These are phyloP conservation scores for Cladophialophora exuberans DNA, from an alignment of 2,329 filamentous ascomycete genomes.

Conservation along the genomic window DNA sequence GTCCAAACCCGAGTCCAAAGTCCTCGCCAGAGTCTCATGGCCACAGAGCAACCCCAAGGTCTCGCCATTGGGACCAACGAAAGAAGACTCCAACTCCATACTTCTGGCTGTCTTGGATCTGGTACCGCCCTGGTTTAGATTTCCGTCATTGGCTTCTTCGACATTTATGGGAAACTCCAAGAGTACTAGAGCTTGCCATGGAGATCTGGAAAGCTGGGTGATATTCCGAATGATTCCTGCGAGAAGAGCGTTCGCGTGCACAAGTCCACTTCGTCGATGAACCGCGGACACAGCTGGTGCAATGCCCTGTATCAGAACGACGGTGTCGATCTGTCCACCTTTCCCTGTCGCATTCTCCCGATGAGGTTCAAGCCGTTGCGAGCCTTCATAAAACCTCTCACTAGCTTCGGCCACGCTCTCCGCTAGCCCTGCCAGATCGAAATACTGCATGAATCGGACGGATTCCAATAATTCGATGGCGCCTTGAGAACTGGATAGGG, in stretches of 20 bases:
- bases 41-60: constrained; percentile 16
- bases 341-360: background rate
- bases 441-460: constrained; percentile 28
- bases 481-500: constrained; percentile 6
- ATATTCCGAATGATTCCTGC: constrained; percentile 18
- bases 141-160: background rate
- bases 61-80: constrained; percentile 15
- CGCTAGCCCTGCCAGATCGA: constrained; percentile 25
- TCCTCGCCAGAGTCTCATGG: constrained; percentile 17
- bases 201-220: constrained; percentile 17
- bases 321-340: background rate
- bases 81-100: constrained; percentile 21
- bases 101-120: constrained; percentile 1
- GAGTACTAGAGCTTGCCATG: constrained; percentile 15
- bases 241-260: constrained; percentile 26
- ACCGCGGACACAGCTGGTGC: constrained; percentile 13
- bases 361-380: background rate
- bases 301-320: constrained; percentile 27
- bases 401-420: constrained; percentile 26
- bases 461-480: constrained; percentile 26
- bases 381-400: constrained; percentile 12
- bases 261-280: constrained; percentile 23
- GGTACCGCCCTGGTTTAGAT: background rate
- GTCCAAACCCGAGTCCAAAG: constrained; percentile 21
- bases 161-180: constrained; percentile 17